Percentiles rank a stretch among this genome's conserved stretches.
Evolutionary conservation across 805 yeast genomes (phyloP).

Genomic region (Kuraishia borneana): DNA sequence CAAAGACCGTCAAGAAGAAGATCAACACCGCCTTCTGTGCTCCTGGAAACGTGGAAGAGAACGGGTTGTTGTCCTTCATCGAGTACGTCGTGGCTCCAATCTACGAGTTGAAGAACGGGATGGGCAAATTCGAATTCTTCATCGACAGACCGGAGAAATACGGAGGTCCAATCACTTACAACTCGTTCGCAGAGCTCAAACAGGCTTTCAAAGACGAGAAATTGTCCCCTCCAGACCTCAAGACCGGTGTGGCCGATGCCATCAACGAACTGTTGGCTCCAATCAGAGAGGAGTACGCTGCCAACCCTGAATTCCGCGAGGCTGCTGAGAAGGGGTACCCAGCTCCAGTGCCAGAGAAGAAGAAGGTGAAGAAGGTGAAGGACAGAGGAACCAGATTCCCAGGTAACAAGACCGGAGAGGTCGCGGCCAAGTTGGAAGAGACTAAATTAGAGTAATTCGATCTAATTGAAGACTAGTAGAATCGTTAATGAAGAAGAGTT

Average conservation of each 20-base stretch:
- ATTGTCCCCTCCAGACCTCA: conserved; percentile 88
- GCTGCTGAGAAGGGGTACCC: conserved; percentile 80
- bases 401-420: conserved; percentile 34
- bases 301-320: conserved; percentile 61
- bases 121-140: conserved; percentile 49
- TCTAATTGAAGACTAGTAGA: too few relatives aligned
- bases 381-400: conserved; percentile 89
- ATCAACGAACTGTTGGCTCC: conserved; percentile 78
- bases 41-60: conserved; percentile 85
- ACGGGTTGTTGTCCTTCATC: conserved; percentile 81
- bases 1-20: conserved; percentile 82
- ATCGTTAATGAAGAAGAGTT: too few relatives aligned
- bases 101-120: conserved; percentile 58
- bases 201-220: conserved; percentile 61
- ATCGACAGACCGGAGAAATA: conserved; percentile 92
- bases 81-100: conserved; percentile 82
- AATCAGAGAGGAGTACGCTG: conserved; percentile 56
- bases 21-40: conserved; percentile 89
- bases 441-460: conserved; percentile 21
- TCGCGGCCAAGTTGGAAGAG: conserved; percentile 25
- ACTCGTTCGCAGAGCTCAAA: conserved; percentile 56
- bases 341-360: conserved; percentile 45
- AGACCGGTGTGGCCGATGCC: conserved; percentile 81
- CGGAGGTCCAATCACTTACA: conserved; percentile 83
- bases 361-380: conserved; percentile 67